Base-by-base conservation (phyloP, 768 basidiomycete species). In the Termitomyces sp. region DNA sequence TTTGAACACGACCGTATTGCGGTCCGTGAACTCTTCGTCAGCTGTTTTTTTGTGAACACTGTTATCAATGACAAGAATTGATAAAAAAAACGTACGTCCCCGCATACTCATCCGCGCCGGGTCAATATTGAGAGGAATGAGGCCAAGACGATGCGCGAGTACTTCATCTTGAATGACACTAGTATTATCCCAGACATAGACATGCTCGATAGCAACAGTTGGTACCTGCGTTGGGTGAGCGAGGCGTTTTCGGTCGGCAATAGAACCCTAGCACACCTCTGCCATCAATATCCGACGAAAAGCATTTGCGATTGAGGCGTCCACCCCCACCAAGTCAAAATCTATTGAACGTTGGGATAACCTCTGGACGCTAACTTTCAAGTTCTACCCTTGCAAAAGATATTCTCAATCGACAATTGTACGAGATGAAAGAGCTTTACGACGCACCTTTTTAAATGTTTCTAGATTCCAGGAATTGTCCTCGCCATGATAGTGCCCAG, bases 221-320 rank as follows among this genome's bases (percentile, higher is more conserved):
- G 96, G 97, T 0, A 98, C 90, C 94, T 95, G 65, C 2, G 53
- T 56, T 57, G 32, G 36, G 36, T 43, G 1, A 53, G 32, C 47
- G 13, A 46, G 37, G 26, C 59, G 10, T 31, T 54, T 39, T 18
- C 24, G 37, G 42, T 9, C 16, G 5, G 20, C 14, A 37, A 53
- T 53, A 44, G 47, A 13, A 36, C 4, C 34, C 31, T 70, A 29
- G 27, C 83, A 53, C 57, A 94, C 95, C 81, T 99, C 97, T 10
- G 96, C 90, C 47, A 98, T 90, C 68, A 98, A 79, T 55, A 97
- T 93, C 56, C 97, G 80, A 27, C 97, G 80, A 62, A 96, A 84
- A 0, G 96, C 94, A 70, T 99, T 98, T 31, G 97, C 94, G 58
- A 99, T 90, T 16, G 93, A 91, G 0, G 97, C 92, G 69, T 99